Percentiles rank a stretch among this genome's conserved stretches.
These are phyloP conservation scores for Conticribra guillardii DNA, from an alignment of 108 stramenopile species.

Conservation along the genomic window DNA sequence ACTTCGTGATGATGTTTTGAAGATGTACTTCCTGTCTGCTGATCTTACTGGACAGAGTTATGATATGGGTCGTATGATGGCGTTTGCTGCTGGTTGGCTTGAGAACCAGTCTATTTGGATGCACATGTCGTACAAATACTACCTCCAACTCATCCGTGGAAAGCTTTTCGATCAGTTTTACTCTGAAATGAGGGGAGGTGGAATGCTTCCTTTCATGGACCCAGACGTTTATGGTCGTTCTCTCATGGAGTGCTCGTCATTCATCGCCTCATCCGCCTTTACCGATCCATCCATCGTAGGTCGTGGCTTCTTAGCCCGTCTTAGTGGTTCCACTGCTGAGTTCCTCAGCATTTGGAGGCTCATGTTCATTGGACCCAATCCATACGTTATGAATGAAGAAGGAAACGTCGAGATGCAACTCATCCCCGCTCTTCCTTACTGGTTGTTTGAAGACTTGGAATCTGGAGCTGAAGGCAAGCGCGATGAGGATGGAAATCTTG, in stretches of 20 bases:
- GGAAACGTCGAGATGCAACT: constrained; percentile 83
- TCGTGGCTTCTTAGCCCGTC: constrained; percentile 90
- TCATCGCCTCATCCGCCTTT: constrained; percentile 92
- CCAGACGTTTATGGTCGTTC: constrained; percentile 90
- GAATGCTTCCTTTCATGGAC: constrained; percentile 95
- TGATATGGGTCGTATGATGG: constrained; percentile 97
- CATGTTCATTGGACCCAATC: constrained; percentile 90
- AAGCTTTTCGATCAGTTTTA: constrained; percentile 94
- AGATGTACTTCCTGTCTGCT: constrained; percentile 91
- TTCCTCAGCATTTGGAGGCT: constrained; percentile 94
- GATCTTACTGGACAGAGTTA: constrained; percentile 89
- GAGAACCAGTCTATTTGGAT: constrained; percentile 97
- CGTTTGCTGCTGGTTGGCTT: constrained; percentile 95
- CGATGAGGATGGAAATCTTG: constrained; percentile 81
- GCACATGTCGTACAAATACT: constrained; percentile 98
- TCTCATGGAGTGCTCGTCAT: constrained; percentile 92
- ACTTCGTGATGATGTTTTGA: constrained; percentile 85
- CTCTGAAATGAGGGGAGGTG: constrained; percentile 77
- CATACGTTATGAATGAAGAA: constrained; percentile 74
- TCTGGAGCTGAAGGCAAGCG: constrained; percentile 49
- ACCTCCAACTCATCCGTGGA: constrained; percentile 93
- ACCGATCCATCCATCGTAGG: constrained; percentile 86
- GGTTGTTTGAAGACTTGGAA: constrained; percentile 85
- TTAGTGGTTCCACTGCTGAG: constrained; percentile 96
- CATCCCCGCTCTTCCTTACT: constrained; percentile 87